These are phyloP conservation scores for Apophysomyces variabilis DNA, from an alignment of 371 early-diverging fungal genomes.

Conservation along the genomic window DNA sequence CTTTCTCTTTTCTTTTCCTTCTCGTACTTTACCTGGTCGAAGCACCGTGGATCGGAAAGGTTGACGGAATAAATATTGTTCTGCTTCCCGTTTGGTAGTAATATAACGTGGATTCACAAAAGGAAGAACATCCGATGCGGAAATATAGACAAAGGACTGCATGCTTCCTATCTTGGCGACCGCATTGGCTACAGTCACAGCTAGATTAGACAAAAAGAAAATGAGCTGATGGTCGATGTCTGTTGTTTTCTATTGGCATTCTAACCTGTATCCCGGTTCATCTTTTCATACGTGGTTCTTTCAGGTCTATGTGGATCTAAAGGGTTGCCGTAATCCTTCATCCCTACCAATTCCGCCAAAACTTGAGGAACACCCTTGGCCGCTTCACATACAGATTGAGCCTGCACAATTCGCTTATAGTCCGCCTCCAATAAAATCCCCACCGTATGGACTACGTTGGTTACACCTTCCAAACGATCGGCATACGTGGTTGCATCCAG, in stretches of 20 bases:
- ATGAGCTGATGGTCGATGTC: background rate
- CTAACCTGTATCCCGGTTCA: constrained; percentile 78
- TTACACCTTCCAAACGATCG: constrained; percentile 58
- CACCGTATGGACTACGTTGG: constrained; percentile 74
- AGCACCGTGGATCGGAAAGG: constrained; percentile 66
- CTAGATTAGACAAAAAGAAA: constrained; percentile 28
- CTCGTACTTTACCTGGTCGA: constrained; percentile 59
- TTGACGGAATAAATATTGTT: constrained; percentile 56
- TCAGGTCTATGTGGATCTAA: constrained; percentile 29
- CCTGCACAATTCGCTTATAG: constrained; percentile 68
- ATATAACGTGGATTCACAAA: constrained; percentile 74
- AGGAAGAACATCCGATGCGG: constrained; percentile 71
- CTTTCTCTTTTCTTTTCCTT: no score
- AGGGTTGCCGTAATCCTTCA: constrained; percentile 52
- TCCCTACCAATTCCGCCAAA: constrained; percentile 30
- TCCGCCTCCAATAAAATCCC: constrained; percentile 73
- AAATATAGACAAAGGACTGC: constrained; percentile 70
- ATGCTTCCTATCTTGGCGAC: constrained; percentile 52
- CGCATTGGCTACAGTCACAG: constrained; percentile 56
- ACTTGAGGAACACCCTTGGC: constrained; percentile 29
- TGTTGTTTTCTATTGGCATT: background rate
- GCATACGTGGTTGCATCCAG: constrained; percentile 63
- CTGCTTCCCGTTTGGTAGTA: constrained; percentile 79
- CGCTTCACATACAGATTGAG: constrained; percentile 48
- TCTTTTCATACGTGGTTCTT: constrained; percentile 58